A percentile compares a stretch with the other conserved stretches of the same genome.
Evolutionary conservation across 2,329 filamentous ascomycete species (phyloP).

Genomic region (Trichoderma aggressivum): DNA sequence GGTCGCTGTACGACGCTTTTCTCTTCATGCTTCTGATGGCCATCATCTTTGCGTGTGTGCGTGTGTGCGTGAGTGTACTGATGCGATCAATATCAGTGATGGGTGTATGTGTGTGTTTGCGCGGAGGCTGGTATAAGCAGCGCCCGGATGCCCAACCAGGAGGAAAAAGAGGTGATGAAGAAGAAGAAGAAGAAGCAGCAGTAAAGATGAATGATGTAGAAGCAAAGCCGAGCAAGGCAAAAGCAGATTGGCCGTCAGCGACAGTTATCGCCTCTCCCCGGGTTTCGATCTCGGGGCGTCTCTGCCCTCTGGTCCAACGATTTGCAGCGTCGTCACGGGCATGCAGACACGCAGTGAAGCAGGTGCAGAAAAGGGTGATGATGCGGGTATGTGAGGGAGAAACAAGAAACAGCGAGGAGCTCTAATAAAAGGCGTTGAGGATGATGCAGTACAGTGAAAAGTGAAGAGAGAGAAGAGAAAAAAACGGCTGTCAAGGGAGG

Average conservation of each 20-base stretch:
- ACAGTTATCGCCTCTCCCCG: background rate
- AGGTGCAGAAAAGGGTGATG: background rate
- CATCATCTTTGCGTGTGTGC: background rate
- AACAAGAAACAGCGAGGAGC: background rate
- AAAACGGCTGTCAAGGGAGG: background rate
- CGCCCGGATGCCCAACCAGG: background rate
- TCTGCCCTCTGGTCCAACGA: background rate
- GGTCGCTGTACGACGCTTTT: constrained; percentile 4
- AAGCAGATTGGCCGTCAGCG: background rate
- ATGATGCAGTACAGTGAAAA: background rate
- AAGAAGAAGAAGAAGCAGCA: background rate
- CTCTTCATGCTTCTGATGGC: background rate
- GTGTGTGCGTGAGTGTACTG: background rate
- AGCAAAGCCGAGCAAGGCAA: background rate
- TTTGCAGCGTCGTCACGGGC: background rate
- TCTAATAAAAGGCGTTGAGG: background rate
- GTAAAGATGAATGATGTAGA: background rate
- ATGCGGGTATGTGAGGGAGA: background rate
- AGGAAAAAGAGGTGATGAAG: background rate
- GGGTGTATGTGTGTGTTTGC: background rate
- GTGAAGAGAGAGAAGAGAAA: too few relatives aligned
- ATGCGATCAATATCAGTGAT: background rate
- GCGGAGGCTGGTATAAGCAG: background rate
- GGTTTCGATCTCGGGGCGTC: background rate
- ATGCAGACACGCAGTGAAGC: background rate